Percentiles rank a stretch among this genome's conserved stretches.
phyloP scores from a whole-genome alignment of 176 grass and related monocot species.

The Oryza glumipatula region DNA sequence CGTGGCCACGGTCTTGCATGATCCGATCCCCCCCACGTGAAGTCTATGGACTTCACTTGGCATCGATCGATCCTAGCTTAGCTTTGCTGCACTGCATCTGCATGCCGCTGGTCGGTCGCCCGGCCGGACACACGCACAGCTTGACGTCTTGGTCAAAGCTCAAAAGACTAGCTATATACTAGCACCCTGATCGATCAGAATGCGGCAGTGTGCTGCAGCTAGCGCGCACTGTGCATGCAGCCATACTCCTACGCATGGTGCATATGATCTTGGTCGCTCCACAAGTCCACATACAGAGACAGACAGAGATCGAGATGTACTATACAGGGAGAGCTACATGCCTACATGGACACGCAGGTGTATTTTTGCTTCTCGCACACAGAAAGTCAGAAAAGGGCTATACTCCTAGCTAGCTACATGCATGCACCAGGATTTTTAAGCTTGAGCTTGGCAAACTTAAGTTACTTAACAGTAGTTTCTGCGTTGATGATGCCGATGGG shows the following conservation, averaged over 20 bases:
- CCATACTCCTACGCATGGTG: constrained; percentile 18
- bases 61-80: constrained; percentile 4
- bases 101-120: background rate
- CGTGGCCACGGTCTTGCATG: background rate
- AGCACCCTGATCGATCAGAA: background rate
- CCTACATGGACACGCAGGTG: background rate
- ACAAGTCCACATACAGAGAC: no score
- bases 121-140: background rate
- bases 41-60: constrained; percentile 46
- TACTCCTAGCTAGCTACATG: background rate
- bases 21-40: background rate
- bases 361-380: background rate
- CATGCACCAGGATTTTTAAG: background rate
- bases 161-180: constrained; percentile 39
- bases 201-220: constrained; percentile 31
- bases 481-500: constrained; percentile 15
- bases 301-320: no score
- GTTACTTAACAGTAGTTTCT: background rate
- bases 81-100: background rate
- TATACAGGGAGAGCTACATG: no score
- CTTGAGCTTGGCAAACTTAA: background rate
- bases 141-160: constrained; percentile 50
- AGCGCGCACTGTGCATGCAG: constrained; percentile 46
- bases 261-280: constrained; percentile 39
- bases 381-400: background rate